Evolutionary conservation across 176 grass and related monocot species (phyloP).

Genomic region (Oryza meyeriana): DNA sequence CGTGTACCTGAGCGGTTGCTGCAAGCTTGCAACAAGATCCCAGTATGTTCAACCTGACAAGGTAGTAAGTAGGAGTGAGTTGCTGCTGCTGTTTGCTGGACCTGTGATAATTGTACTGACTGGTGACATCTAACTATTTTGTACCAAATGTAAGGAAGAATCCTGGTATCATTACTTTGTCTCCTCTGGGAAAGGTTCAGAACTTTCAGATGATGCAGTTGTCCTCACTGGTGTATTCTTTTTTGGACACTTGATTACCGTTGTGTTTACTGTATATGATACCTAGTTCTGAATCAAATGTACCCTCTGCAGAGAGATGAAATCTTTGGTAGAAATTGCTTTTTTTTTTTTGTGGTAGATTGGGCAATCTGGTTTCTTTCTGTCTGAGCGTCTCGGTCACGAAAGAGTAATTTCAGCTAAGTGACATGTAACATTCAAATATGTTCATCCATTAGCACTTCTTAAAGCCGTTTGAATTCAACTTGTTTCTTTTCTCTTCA

Average conservation of each 20-base stretch:
- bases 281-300: neutral
- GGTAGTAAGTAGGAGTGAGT: neutral
- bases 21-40: neutral
- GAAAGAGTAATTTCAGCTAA: neutral
- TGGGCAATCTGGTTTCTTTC: neutral
- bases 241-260: neutral
- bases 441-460: no score
- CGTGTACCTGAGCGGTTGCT: slow-evolving; percentile 12
- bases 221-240: neutral
- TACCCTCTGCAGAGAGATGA: neutral
- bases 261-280: neutral
- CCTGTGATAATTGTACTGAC: slow-evolving; percentile 28
- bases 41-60: neutral
- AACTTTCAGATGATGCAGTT: neutral
- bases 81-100: slow-evolving; percentile 1
- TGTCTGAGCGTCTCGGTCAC: neutral
- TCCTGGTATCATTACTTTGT: neutral
- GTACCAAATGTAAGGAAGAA: slow-evolving; percentile 33
- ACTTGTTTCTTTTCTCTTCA: no score
- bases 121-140: slow-evolving; percentile 34
- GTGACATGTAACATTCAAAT: no score
- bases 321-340: neutral
- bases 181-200: neutral
- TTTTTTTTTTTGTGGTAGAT: neutral
- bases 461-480: no score